phyloP scores from a whole-genome alignment of 208 protist species.

The Leishmania lainsoni region DNA sequence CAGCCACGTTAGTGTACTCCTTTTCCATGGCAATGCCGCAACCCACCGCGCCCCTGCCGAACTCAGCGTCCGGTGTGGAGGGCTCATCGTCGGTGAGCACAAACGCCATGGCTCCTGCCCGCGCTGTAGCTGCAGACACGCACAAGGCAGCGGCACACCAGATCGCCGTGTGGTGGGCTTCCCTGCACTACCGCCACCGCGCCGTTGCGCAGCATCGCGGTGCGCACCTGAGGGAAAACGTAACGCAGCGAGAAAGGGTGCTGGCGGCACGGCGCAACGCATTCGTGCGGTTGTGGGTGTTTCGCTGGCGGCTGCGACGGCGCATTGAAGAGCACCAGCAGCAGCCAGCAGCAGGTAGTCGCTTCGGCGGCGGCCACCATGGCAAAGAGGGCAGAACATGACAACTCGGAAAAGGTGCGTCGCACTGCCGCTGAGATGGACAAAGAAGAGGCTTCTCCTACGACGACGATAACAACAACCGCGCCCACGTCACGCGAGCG shows the following conservation, averaged over 20 bases:
- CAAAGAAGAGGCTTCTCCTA: neutral
- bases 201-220: slow-evolving; percentile 14
- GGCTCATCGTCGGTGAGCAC: neutral
- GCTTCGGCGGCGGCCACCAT: neutral
- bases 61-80: neutral
- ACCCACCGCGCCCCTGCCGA: neutral
- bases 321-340: slow-evolving; percentile 19
- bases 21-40: slow-evolving; percentile 14
- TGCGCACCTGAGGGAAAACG: slow-evolving; percentile 19
- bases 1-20: neutral
- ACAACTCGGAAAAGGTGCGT: neutral
- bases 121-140: neutral
- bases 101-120: neutral
- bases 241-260: slow-evolving; percentile 30
- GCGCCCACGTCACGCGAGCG: slow-evolving; percentile 50
- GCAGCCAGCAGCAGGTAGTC: slow-evolving; percentile 16
- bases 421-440: neutral
- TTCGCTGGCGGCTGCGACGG: slow-evolving; percentile 34
- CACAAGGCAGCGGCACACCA: slow-evolving; percentile 26
- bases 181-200: slow-evolving; percentile 11
- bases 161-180: slow-evolving; percentile 35
- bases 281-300: slow-evolving; percentile 38
- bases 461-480: neutral
- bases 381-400: neutral
- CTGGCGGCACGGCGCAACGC: slow-evolving; percentile 28